Conservation (phyloP, 2,329 filamentous ascomycete species). For the Penicillium sp. region DNA sequence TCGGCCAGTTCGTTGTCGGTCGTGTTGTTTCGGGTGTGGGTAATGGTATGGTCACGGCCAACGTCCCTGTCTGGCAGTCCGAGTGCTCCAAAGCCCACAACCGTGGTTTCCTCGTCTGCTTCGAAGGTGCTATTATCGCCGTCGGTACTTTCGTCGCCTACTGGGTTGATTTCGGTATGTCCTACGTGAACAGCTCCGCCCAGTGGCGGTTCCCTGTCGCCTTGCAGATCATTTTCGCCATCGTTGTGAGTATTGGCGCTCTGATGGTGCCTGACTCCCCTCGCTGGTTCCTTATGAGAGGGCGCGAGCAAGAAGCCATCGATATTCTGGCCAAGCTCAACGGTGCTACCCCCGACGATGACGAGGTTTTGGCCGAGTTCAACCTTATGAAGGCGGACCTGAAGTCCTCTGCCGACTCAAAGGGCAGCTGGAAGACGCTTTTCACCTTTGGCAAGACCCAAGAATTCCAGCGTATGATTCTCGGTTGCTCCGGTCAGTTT, state of each 20-base stretch:
- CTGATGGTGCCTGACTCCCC: slow-evolving; percentile 55
- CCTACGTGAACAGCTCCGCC: slow-evolving; percentile 27
- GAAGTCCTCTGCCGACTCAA: slow-evolving; percentile 28
- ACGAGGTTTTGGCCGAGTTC: slow-evolving; percentile 28
- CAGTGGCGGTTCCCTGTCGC: slow-evolving; percentile 51
- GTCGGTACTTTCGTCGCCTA: slow-evolving; percentile 28
- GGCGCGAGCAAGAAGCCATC: slow-evolving; percentile 51
- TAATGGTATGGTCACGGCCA: slow-evolving; percentile 35
- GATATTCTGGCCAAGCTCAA: slow-evolving; percentile 54
- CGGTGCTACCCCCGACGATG: slow-evolving; percentile 40
- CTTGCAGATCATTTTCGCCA: slow-evolving; percentile 47
- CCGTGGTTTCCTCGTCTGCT: slow-evolving; percentile 31
- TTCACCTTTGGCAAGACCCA: slow-evolving; percentile 1
- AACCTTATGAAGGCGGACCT: slow-evolving; percentile 52
- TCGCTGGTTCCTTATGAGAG: slow-evolving; percentile 57
- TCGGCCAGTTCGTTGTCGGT: slow-evolving; percentile 42
- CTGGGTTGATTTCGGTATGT: slow-evolving; percentile 32
- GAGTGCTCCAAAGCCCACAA: slow-evolving; percentile 32
- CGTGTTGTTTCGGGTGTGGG: slow-evolving; percentile 36
- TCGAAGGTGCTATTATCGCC: slow-evolving; percentile 30
- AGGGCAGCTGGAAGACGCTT: background rate
- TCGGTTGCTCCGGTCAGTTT: background rate
- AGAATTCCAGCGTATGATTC: background rate
- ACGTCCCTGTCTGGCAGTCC: slow-evolving; percentile 39
- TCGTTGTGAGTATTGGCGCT: slow-evolving; percentile 24